Evolutionary conservation across 2,329 filamentous ascomycete genomes (phyloP).

Genomic region (Neonectria magnoliae): DNA sequence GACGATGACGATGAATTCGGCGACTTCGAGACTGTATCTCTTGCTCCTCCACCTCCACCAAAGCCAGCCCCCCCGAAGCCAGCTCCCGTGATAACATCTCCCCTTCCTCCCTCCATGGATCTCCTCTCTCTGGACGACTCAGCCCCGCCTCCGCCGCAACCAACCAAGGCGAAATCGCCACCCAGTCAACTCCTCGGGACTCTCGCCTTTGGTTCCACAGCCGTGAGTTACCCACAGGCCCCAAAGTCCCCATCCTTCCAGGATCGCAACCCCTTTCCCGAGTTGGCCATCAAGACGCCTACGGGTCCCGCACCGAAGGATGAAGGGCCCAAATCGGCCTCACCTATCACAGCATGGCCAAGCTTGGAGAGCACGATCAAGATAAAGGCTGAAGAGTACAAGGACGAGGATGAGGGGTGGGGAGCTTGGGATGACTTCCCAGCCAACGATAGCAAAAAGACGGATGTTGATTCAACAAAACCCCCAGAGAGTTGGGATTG

Average conservation of each 20-base stretch:
- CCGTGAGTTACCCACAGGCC: conserved; percentile 54
- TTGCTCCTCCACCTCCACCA: conserved; percentile 15
- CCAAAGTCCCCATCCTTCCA: conserved; percentile 64
- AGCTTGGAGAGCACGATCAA: conserved; percentile 41
- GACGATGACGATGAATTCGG: conserved; percentile 63
- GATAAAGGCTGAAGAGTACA: conserved; percentile 19
- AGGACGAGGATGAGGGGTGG: conserved; percentile 58
- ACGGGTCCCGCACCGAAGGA: conserved; percentile 47
- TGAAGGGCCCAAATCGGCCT: conserved; percentile 48
- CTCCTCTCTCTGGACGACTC: conserved; percentile 53
- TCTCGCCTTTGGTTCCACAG: conserved; percentile 43
- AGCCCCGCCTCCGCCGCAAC: conserved; percentile 30
- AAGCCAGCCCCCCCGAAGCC: conserved; percentile 31
- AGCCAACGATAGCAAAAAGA: conserved; percentile 29
- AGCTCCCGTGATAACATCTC: conserved; percentile 12
- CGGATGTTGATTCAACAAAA: conserved; percentile 26
- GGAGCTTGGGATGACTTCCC: conserved; percentile 61
- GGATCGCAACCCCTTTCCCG: conserved; percentile 63
- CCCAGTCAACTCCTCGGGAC: conserved; percentile 46
- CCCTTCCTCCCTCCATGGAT: conserved; percentile 49
- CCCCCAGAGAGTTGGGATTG: conserved; percentile 58
- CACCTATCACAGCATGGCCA: conserved; percentile 60
- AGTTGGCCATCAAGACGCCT: conserved; percentile 58
- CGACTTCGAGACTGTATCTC: conserved; percentile 64
- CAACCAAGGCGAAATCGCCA: conserved; percentile 35